phyloP scores from a whole-genome alignment of 345 rosid genomes.

The Eutrema yunnanense region DNA sequence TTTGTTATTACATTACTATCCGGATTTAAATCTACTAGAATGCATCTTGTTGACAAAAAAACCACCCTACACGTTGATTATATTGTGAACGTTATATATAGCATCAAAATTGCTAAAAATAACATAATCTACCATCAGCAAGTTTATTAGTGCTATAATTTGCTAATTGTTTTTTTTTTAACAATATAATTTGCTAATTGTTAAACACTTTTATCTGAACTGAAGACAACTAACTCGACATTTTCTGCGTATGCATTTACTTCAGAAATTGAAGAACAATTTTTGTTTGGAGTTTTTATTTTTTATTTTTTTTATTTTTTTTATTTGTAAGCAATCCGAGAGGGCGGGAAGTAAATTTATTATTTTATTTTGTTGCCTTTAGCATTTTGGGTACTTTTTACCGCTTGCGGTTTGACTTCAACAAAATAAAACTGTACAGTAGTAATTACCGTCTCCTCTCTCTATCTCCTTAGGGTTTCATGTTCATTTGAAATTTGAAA shows the following conservation, averaged over 20 bases:
- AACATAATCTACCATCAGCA: background rate
- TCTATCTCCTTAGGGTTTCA: slow-evolving; percentile 16
- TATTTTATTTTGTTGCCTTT: background rate
- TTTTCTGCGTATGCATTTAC: background rate
- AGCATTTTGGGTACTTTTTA: background rate
- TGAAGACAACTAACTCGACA: background rate
- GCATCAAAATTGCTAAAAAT: background rate
- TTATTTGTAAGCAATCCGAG: background rate
- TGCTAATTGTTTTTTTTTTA: too few species aligned
- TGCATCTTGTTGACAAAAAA: background rate
- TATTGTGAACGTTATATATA: background rate
- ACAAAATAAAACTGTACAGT: background rate
- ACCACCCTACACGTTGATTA: background rate
- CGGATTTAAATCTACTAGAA: background rate
- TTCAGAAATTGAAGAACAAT: background rate
- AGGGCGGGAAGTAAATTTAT: background rate
- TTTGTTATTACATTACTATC: background rate
- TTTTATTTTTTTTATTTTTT: too few species aligned
- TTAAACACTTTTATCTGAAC: background rate
- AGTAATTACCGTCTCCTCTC: background rate
- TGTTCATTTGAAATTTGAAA: slow-evolving; percentile 26
- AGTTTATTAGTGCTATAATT: background rate
- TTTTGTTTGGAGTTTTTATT: background rate
- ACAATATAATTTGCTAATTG: background rate
- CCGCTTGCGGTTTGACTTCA: background rate